Percentiles rank a stretch among this genome's conserved stretches.
These are phyloP conservation scores for Aurifilum marmelostoma DNA, from an alignment of 2,329 filamentous ascomycete species.

Conservation along the genomic window DNA sequence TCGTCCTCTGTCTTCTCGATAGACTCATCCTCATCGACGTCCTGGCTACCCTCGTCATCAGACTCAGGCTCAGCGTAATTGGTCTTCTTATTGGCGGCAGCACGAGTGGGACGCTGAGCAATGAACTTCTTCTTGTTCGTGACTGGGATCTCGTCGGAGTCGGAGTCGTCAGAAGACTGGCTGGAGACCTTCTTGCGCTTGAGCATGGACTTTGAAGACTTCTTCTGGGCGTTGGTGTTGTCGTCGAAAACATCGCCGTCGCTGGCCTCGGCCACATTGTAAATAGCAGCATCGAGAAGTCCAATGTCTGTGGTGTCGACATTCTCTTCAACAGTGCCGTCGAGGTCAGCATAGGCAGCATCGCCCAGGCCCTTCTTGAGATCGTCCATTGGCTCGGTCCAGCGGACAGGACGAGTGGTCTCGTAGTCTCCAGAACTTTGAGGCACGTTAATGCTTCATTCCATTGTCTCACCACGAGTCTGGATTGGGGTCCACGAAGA, in stretches of 20 bases:
- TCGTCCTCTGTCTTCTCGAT: neutral
- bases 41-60: neutral
- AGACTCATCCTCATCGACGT: neutral
- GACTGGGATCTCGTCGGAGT: neutral
- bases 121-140: neutral
- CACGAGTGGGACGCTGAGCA: neutral
- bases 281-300: neutral
- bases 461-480: too few relatives aligned
- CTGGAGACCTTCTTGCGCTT: conserved; percentile 1
- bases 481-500: neutral
- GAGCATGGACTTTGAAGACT: too few relatives aligned
- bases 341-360: conserved; percentile 3
- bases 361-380: conserved; percentile 39
- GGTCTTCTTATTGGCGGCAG: conserved; percentile 3
- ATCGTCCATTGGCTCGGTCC: conserved; percentile 40
- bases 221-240: neutral
- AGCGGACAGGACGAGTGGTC: conserved; percentile 38
- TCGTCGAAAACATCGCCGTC: neutral
- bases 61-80: neutral
- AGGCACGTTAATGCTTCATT: neutral
- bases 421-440: conserved; percentile 31
- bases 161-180: neutral
- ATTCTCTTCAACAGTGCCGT: neutral
- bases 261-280: neutral
- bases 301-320: neutral